A percentile compares a stretch with the other conserved stretches of the same genome.
Evolutionary conservation across 140 eudicot genomes (phyloP).

Genomic region (Stevia rebaudiana): DNA sequence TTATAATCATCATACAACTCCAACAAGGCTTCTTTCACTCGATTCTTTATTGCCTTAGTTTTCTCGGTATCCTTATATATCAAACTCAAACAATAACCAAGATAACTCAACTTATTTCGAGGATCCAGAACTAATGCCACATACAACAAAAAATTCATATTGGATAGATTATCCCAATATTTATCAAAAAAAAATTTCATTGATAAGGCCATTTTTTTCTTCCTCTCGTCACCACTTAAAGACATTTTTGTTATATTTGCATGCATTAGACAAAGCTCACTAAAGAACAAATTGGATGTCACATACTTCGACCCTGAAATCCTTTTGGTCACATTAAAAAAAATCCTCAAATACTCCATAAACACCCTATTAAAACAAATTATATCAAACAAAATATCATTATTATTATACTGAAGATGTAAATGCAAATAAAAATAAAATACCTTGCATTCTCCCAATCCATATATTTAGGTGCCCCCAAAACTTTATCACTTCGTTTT

Average conservation of each 20-base stretch:
- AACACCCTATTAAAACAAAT: background rate
- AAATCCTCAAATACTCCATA: background rate
- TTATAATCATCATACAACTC: background rate
- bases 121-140: background rate
- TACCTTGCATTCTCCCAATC: background rate
- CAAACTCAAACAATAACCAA: background rate
- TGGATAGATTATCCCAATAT: constrained; percentile 2
- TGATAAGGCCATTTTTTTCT: background rate
- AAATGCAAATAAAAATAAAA: no score
- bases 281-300: background rate
- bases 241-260: background rate
- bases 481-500: background rate
- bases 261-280: background rate
- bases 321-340: background rate
- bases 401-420: background rate
- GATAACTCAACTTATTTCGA: background rate
- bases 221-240: background rate
- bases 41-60: background rate
- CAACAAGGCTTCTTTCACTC: background rate
- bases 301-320: background rate
- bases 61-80: background rate
- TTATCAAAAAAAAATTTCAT: background rate
- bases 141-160: background rate
- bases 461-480: background rate
- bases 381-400: background rate